Evolutionary conservation across 2,329 filamentous ascomycete genomes (phyloP), one percentile per base, ranked within the genome.

Genomic region (Colletotrichum lini): DNA sequence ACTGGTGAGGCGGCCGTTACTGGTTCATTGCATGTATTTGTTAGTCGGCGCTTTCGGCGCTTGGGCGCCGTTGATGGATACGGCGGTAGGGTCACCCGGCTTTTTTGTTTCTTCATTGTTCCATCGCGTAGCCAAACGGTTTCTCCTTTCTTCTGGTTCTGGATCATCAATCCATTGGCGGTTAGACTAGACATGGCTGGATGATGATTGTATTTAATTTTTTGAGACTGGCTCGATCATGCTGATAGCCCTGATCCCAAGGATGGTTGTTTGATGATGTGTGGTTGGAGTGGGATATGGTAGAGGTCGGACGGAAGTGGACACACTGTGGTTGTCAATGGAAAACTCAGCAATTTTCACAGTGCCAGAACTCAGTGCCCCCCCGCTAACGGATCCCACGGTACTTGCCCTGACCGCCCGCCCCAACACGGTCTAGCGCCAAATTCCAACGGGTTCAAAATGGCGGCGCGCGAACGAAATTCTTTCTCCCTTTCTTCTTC

Each of bases 401-500:
- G 61, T 56, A 15, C 12, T 1, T 9, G 35, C 12, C 8, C 16
- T 26, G 10, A 30, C 53, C 59, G 62, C 60, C 57, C 21, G 45
- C 50, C 65, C 40, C 1, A 70, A 76, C 61, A 0, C 3, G 54
- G 73, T 57, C 75, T 79, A 79, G 77, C 78, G 73, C n/a, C 1
- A 0, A 59, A 52, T 61, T 50, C 52, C n/a, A 23, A 21, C 40
- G 52, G 21, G 23, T 56, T 49, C 47, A 30, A 65, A 70, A 70
- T 2, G 54, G 67, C 66, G 47, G 38, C 66, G 56, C 66, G 63
- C 64, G 35, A 45, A 72, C 72, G 54, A 73, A 80, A 79, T 77
- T 76, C 78, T 75, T 66, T 76, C 76, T 73, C 53, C 57, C 73
- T 79, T 81, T 81, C 81, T 79, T 79, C 79, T 81, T 82, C 75